Evolutionary conservation across 441 rosid genomes (phyloP).

Genomic region (Isatis lusitanica): DNA sequence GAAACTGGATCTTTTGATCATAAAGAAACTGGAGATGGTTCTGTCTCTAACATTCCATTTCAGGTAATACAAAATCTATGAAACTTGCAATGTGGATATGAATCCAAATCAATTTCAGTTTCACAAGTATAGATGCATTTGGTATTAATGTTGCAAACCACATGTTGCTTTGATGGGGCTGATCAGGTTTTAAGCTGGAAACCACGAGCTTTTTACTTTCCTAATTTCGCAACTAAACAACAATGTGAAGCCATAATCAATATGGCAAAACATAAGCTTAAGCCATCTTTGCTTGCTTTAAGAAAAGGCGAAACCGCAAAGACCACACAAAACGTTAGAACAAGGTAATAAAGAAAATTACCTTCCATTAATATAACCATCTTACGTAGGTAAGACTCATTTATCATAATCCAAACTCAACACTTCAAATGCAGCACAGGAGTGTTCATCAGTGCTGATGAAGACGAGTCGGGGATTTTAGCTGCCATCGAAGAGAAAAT

Average conservation of each 20-base stretch:
- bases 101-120: no score
- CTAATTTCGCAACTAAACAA: constrained; percentile 57
- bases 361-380: not conserved
- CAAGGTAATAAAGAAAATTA: constrained; percentile 46
- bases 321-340: constrained; percentile 52
- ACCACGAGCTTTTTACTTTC: constrained; percentile 62
- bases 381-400: not conserved
- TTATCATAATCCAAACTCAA: not conserved
- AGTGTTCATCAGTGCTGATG: constrained; percentile 50
- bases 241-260: constrained; percentile 54
- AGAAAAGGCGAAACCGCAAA: constrained; percentile 54
- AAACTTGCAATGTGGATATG: no score
- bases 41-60: constrained; percentile 49
- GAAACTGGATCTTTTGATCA: constrained; percentile 18
- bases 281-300: constrained; percentile 58
- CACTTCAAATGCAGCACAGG: constrained; percentile 48
- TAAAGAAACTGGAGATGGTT: constrained; percentile 59
- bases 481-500: constrained; percentile 62
- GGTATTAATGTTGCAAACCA: not conserved
- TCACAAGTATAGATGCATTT: not conserved
- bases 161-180: not conserved
- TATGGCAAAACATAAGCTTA: constrained; percentile 50
- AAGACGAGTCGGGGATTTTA: constrained; percentile 54
- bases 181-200: constrained; percentile 70
- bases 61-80: no score